phyloP scores from a whole-genome alignment of 2,329 filamentous ascomycete genomes.

The Aotearoamyces nothofagi region DNA sequence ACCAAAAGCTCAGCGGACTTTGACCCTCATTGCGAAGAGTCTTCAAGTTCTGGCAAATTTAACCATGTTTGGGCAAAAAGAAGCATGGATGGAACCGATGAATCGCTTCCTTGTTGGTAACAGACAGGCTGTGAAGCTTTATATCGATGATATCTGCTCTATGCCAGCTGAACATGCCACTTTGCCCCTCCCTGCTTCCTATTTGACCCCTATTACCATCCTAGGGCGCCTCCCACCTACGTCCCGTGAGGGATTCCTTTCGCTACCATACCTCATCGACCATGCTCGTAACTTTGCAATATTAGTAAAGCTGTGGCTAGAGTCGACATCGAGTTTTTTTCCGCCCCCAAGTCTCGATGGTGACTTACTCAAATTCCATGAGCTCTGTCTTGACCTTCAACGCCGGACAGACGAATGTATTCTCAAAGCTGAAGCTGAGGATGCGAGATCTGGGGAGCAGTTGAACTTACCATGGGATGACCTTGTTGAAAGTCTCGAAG shows the following conservation, averaged over 20 bases:
- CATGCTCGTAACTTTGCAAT: conserved; percentile 73
- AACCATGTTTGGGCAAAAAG: conserved; percentile 82
- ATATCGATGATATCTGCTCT: conserved; percentile 74
- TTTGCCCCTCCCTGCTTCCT: conserved; percentile 60
- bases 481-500: conserved; percentile 13
- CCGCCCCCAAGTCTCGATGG: conserved; percentile 11
- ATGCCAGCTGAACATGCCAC: conserved; percentile 59
- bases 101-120: conserved; percentile 70
- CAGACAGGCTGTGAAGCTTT: conserved; percentile 68
- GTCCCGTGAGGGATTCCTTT: conserved; percentile 83
- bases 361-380: conserved; percentile 17
- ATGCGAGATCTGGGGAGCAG: conserved; percentile 10
- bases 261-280: conserved; percentile 84
- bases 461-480: conserved; percentile 14
- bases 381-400: conserved; percentile 17
- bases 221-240: conserved; percentile 65
- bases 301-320: conserved; percentile 68
- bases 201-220: conserved; percentile 86
- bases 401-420: conserved; percentile 18
- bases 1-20: conserved; percentile 66
- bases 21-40: conserved; percentile 86
- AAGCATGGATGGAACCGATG: conserved; percentile 99
- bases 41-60: conserved; percentile 84
- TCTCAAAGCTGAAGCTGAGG: conserved; percentile 13
- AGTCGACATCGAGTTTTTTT: conserved; percentile 23